Evolutionary conservation across 768 basidiomycete genomes (phyloP).

Genomic region (Scleroderma bovista): DNA sequence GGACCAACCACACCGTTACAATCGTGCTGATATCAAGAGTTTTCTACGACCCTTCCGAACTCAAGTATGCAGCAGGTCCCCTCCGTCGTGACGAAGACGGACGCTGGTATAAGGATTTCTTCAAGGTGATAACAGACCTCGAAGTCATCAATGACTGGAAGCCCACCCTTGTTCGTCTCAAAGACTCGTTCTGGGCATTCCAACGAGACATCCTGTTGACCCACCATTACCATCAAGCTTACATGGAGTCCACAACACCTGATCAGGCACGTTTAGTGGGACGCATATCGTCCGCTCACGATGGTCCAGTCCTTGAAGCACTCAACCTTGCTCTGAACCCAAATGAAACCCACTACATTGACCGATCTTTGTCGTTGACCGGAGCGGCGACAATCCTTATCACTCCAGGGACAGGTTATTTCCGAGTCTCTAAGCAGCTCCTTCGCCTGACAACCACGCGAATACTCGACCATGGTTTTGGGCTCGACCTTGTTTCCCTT

Average conservation of each 20-base stretch:
- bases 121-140: conserved; percentile 90
- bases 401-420: conserved; percentile 92
- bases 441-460: conserved; percentile 89
- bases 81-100: conserved; percentile 71
- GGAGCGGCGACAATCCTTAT: conserved; percentile 80
- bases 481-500: conserved; percentile 81
- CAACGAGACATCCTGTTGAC: conserved; percentile 88
- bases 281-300: conserved; percentile 78
- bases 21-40: conserved; percentile 94
- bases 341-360: conserved; percentile 91
- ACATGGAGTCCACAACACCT: conserved; percentile 38
- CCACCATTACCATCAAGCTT: conserved; percentile 79
- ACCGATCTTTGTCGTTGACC: conserved; percentile 87
- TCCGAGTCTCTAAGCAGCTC: conserved; percentile 85
- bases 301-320: conserved; percentile 93
- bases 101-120: conserved; percentile 91
- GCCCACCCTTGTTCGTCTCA: conserved; percentile 77
- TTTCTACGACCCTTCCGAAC: conserved; percentile 76
- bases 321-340: conserved; percentile 91
- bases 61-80: conserved; percentile 79
- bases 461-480: conserved; percentile 90
- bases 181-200: conserved; percentile 86
- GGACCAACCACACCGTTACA: conserved; percentile 90
- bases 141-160: conserved; percentile 88
- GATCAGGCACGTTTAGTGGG: conserved; percentile 69